phyloP scores from a whole-genome alignment of 2,329 filamentous ascomycete species.

The Hypoxylon rubiginosum region DNA sequence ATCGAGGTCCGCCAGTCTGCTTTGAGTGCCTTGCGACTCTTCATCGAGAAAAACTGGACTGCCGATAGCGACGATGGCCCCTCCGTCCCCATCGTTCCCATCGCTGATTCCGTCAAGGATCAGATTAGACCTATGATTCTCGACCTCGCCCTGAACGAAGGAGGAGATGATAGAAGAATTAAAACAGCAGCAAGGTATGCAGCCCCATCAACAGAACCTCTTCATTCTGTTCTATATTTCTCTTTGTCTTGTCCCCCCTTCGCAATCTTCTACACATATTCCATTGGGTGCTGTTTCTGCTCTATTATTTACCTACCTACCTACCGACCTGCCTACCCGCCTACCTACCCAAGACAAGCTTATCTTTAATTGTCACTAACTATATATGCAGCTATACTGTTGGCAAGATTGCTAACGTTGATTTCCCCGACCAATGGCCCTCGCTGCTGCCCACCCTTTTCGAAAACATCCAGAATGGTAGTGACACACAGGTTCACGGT shows the following conservation, averaged over 20 bases:
- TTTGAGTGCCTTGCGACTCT: constrained; percentile 82
- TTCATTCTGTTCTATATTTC: background rate
- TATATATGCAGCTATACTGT: constrained; percentile 71
- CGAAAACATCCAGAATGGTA: constrained; percentile 79
- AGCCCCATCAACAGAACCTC: constrained; percentile 46
- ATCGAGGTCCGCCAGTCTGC: constrained; percentile 85
- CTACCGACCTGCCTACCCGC: too few relatives aligned
- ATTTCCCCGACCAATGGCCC: constrained; percentile 98
- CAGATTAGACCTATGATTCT: constrained; percentile 81
- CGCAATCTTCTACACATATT: background rate
- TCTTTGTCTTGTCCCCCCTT: too few relatives aligned
- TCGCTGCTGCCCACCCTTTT: constrained; percentile 85
- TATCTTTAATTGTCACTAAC: constrained; percentile 22
- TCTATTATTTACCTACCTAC: background rate
- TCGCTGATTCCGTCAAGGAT: constrained; percentile 79
- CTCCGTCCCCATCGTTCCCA: constrained; percentile 73
- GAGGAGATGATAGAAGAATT: constrained; percentile 86
- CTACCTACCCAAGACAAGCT: background rate
- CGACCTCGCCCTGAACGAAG: constrained; percentile 79
- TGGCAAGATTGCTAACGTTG: constrained; percentile 92
- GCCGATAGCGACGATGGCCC: constrained; percentile 76
- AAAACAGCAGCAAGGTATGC: constrained; percentile 85
- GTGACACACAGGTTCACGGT: constrained; percentile 86
- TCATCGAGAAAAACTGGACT: constrained; percentile 89
- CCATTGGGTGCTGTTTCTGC: background rate